Percentiles rank a stretch among this genome's conserved stretches.
Conservation (phyloP, 1,284 basidiomycete species). For the Naganishia cerealis region DNA sequence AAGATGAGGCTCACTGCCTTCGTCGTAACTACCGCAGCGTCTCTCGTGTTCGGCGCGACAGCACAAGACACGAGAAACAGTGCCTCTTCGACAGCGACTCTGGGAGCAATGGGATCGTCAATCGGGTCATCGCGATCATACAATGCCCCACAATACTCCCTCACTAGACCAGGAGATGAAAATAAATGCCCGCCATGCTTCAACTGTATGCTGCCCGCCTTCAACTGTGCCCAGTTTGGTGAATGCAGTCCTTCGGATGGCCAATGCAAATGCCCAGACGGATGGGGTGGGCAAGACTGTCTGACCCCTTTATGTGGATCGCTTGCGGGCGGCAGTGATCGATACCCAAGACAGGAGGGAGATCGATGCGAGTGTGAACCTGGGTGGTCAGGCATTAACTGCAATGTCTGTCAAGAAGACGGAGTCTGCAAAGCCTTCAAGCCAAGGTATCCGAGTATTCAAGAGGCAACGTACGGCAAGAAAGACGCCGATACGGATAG, state of each 20-base stretch:
- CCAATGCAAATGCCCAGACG: slow-evolving; percentile 83
- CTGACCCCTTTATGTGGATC: slow-evolving; percentile 84
- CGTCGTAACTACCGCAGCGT: slow-evolving; percentile 2
- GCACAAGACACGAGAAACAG: not conserved
- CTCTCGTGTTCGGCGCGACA: not conserved
- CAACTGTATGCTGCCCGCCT: slow-evolving; percentile 79
- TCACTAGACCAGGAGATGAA: slow-evolving; percentile 17
- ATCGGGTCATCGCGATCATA: slow-evolving; percentile 15
- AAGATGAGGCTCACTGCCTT: slow-evolving; percentile 1
- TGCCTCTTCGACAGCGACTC: not conserved
- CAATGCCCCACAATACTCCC: not conserved
- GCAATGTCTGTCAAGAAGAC: slow-evolving; percentile 87
- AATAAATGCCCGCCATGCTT: slow-evolving; percentile 64
- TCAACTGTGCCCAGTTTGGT: slow-evolving; percentile 80
- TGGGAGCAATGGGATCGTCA: not conserved
- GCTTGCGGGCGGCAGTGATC: slow-evolving; percentile 79
- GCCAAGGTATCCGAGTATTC: slow-evolving; percentile 53
- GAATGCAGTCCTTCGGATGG: slow-evolving; percentile 83
- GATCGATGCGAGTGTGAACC: slow-evolving; percentile 83
- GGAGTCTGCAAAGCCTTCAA: slow-evolving; percentile 74
- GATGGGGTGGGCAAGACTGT: slow-evolving; percentile 89
- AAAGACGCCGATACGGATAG: slow-evolving; percentile 36
- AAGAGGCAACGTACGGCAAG: slow-evolving; percentile 30
- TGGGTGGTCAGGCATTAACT: slow-evolving; percentile 94
- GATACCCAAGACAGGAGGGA: slow-evolving; percentile 73